phyloP scores from a whole-genome alignment of 139 green algal species.

The Coelastrella sp. region DNA sequence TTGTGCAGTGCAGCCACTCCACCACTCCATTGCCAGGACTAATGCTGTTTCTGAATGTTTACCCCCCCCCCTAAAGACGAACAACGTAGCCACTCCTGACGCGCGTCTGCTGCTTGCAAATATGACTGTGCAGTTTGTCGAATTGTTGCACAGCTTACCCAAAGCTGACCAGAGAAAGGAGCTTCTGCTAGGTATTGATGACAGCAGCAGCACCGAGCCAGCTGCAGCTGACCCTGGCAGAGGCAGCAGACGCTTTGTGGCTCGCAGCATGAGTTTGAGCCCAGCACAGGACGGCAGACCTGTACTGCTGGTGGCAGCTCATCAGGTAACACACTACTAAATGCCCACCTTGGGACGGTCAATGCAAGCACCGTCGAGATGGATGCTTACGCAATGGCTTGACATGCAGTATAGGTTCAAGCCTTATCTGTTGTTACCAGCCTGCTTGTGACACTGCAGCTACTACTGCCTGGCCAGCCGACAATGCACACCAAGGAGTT shows the following conservation, averaged over 20 bases:
- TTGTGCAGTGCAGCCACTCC: too few relatives aligned
- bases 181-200: conserved; percentile 25
- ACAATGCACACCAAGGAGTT: too few relatives aligned
- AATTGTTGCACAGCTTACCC: conserved; percentile 13
- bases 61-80: too few relatives aligned
- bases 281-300: background rate
- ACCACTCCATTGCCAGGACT: too few relatives aligned
- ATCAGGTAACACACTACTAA: conserved; percentile 1
- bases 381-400: background rate
- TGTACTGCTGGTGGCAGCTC: conserved; percentile 3
- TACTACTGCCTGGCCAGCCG: too few relatives aligned
- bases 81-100: background rate
- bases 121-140: conserved; percentile 2
- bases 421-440: too few relatives aligned
- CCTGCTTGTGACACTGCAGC: too few relatives aligned
- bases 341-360: background rate
- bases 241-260: background rate
- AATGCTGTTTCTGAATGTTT: too few relatives aligned
- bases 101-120: background rate
- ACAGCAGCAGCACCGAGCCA: background rate
- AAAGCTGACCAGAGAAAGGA: conserved; percentile 1
- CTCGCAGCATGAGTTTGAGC: background rate
- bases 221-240: background rate
- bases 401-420: background rate
- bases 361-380: too few relatives aligned